A percentile compares a stretch with the other conserved stretches of the same genome.
These are phyloP conservation scores for Globisporangium iwayamae DNA, from an alignment of 352 stramenopile species.

Conservation along the genomic window DNA sequence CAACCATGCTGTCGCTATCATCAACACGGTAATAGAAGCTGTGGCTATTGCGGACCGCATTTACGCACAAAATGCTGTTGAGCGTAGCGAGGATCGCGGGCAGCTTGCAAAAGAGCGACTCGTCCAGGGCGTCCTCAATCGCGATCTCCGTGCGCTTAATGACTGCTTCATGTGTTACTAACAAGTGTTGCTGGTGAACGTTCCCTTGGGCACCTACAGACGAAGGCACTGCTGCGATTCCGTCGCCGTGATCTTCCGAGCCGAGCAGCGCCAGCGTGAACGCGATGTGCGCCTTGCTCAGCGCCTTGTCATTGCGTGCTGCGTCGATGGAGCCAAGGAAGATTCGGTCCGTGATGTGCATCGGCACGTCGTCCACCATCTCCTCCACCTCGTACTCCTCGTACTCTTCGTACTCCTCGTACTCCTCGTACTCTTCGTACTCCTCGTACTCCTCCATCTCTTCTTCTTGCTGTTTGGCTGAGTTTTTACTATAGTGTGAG, in stretches of 20 bases:
- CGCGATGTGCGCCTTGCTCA: slow-evolving; percentile 35
- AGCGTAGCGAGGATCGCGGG: slow-evolving; percentile 39
- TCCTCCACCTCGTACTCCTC: slow-evolving; percentile 58
- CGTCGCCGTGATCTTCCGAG: neutral
- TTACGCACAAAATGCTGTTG: slow-evolving; percentile 28
- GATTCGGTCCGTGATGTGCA: slow-evolving; percentile 38
- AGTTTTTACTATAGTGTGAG: too few species aligned
- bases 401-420: slow-evolving; percentile 15
- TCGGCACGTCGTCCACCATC: slow-evolving; percentile 50
- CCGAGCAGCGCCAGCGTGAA: slow-evolving; percentile 42
- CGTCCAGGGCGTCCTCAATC: slow-evolving; percentile 55
- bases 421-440: slow-evolving; percentile 28
- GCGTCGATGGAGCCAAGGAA: slow-evolving; percentile 73
- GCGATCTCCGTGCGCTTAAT: slow-evolving; percentile 23
- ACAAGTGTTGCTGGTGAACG: too few species aligned
- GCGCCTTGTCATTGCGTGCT: slow-evolving; percentile 36
- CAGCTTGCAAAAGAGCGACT: slow-evolving; percentile 42
- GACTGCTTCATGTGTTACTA: slow-evolving; percentile 5
- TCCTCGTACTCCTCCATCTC: slow-evolving; percentile 21
- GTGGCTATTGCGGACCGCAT: neutral
- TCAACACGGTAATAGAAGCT: neutral
- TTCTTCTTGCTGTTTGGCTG: too few species aligned
- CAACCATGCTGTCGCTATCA: neutral
- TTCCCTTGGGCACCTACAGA: too few species aligned
- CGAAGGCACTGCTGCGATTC: neutral